Evolutionary conservation across 371 early-diverging fungal genomes (phyloP).

Genomic region (Phascolomyces articulosus): DNA sequence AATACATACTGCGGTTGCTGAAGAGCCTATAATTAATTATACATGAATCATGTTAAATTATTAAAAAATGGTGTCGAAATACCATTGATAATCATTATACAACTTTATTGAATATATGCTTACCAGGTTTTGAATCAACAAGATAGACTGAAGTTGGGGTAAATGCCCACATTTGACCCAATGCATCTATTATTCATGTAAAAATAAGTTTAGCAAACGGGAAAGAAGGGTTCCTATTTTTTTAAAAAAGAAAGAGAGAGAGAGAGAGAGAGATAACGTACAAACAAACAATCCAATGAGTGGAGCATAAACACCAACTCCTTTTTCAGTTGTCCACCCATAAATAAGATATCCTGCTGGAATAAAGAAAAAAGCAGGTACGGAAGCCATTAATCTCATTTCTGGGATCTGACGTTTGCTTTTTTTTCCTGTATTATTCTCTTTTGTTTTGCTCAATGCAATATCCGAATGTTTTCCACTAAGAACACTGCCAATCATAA

Average conservation of each 20-base stretch:
- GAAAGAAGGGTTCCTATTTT: background rate
- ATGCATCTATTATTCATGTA: conserved; percentile 16
- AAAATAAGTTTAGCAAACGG: background rate
- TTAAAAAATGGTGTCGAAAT: conserved; percentile 18
- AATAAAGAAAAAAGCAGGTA: conserved; percentile 32
- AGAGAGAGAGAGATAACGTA: background rate
- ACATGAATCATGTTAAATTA: too few species aligned
- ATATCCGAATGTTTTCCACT: conserved; percentile 55
- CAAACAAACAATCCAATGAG: conserved; percentile 34
- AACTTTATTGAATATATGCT: background rate
- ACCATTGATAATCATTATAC: background rate
- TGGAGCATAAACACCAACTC: conserved; percentile 21
- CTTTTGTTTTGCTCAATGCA: conserved; percentile 28
- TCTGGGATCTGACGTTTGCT: conserved; percentile 29
- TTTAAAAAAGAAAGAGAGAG: background rate
- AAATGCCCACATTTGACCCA: conserved; percentile 31
- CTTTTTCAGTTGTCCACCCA: conserved; percentile 38
- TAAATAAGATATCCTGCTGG: conserved; percentile 38
- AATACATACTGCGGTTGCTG: conserved; percentile 28
- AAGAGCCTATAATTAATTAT: conserved; percentile 15
- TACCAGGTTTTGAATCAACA: conserved; percentile 19
- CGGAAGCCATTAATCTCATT: conserved; percentile 38
- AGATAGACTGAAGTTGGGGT: conserved; percentile 23
- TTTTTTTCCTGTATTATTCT: conserved; percentile 11
- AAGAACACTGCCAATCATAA: conserved; percentile 44